phyloP scores from a whole-genome alignment of 202 grass and related monocot genomes.

The Zizania palustris region DNA sequence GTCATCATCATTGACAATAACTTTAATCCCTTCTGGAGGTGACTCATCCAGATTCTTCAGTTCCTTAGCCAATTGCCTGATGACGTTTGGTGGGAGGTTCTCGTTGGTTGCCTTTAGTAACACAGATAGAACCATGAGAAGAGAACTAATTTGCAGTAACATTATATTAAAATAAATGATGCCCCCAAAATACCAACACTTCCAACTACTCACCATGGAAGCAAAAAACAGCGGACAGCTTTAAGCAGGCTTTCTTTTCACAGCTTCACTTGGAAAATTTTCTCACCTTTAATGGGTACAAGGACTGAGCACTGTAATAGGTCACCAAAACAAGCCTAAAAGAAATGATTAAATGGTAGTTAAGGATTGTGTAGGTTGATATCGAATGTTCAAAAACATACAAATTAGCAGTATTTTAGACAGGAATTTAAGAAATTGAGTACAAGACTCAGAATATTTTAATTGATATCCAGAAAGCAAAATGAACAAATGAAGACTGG shows the following conservation, averaged over 20 bases:
- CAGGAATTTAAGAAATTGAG: neutral
- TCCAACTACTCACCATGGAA: conserved; percentile 43
- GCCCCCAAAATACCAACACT: neutral
- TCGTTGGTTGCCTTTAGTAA: conserved; percentile 79
- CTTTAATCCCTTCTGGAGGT: conserved; percentile 94
- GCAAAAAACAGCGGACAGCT: conserved; percentile 35
- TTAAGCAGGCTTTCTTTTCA: neutral
- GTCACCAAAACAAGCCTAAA: conserved; percentile 11
- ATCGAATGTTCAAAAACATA: conserved; percentile 2
- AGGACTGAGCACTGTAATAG: neutral
- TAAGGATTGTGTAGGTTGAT: conserved; percentile 1
- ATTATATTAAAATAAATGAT: neutral
- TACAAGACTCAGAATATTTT: neutral
- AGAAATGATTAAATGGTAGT: conserved; percentile 7
- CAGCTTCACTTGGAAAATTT: conserved; percentile 21
- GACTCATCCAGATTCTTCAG: conserved; percentile 90
- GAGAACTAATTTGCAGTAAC: neutral
- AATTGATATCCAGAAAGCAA: neutral
- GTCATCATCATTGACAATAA: conserved; percentile 91
- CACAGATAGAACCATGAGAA: neutral
- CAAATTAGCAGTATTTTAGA: neutral
- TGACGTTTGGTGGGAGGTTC: conserved; percentile 94
- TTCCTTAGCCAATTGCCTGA: conserved; percentile 90
- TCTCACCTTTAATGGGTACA: conserved; percentile 1
- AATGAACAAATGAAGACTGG: conserved; percentile 11